Base-by-base conservation (phyloP, 2,329 filamentous ascomycete species). In the Xylogone sp. region DNA sequence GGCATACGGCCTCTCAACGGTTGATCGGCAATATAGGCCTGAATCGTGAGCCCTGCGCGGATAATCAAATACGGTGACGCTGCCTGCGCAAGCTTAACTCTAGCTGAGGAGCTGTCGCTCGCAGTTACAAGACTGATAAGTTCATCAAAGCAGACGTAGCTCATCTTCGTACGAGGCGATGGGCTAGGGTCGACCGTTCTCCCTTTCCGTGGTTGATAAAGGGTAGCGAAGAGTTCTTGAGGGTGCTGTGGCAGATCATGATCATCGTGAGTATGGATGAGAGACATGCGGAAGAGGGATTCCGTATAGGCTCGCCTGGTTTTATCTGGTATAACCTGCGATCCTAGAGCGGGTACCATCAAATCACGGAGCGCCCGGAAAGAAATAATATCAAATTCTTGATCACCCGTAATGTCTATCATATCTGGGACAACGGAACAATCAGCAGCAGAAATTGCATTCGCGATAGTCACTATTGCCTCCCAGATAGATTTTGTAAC, bases 1-100 rank as follows among this genome's bases (percentile, higher is more conserved):
- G 94, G 94, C 84, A 95, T 94, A 46, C 85, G 81, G 0, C 94
- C 92, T 13, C 94, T 80, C 19, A 99, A 75, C 1, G 93, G 92
- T 65, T 97, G 93, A 67, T 99, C 94, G 3, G 91, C 88, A 44
- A 95, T 85, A 65, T 96, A 97, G 1, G 86, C 78, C 51, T 90
- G 85, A n/a, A 97, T 71, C 0, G 89, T 85, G 16, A 96, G 75
- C 0, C 88, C 90, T 12, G 88, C 84, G 2, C 94, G 84, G 2
- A 96, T 74, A 43, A 97, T 86, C 2, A 97, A 77, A 62, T 90
- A 93, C 0, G 90, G 90, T 0, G 89, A 86, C 0, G 86, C 82
- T 3, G 87, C 87, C 63, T 84, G 80, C 0, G 93, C 88, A 16
- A 97, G 82, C 52, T 59, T 55, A 39, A 61, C 55, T 39, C 58